Evolutionary conservation across 495 filamentous ascomycete genomes (phyloP).

Genomic region (Trichoderma reesei): DNA sequence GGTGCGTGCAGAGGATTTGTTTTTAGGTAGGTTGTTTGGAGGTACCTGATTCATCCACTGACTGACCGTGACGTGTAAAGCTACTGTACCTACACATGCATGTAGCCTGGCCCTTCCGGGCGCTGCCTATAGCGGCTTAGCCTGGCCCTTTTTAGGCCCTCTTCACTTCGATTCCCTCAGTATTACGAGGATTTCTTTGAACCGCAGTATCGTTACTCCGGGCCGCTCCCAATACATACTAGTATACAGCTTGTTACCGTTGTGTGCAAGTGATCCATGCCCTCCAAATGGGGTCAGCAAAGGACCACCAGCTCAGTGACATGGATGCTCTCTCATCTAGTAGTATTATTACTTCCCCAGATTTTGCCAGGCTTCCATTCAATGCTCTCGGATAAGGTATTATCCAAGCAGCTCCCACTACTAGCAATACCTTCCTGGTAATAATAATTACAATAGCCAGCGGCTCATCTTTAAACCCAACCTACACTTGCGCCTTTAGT

Average conservation of each 20-base stretch:
- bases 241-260: background rate
- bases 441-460: too few relatives aligned
- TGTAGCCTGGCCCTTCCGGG: background rate
- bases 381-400: too few relatives aligned
- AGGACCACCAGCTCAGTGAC: too few relatives aligned
- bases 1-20: background rate
- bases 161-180: background rate
- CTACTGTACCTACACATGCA: background rate
- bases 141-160: background rate
- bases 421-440: too few relatives aligned
- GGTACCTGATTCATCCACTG: background rate
- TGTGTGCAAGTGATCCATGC: too few relatives aligned
- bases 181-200: background rate
- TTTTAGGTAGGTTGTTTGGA: background rate
- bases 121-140: background rate
- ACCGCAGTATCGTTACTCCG: background rate
- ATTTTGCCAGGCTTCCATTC: too few relatives aligned
- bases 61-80: background rate
- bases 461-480: too few relatives aligned
- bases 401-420: too few relatives aligned
- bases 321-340: too few relatives aligned
- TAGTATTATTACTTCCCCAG: too few relatives aligned
- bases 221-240: background rate
- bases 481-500: too few relatives aligned
- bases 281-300: too few relatives aligned